Base-by-base conservation (phyloP, 1,284 basidiomycete species). In the Cryptococcus sp. region DNA sequence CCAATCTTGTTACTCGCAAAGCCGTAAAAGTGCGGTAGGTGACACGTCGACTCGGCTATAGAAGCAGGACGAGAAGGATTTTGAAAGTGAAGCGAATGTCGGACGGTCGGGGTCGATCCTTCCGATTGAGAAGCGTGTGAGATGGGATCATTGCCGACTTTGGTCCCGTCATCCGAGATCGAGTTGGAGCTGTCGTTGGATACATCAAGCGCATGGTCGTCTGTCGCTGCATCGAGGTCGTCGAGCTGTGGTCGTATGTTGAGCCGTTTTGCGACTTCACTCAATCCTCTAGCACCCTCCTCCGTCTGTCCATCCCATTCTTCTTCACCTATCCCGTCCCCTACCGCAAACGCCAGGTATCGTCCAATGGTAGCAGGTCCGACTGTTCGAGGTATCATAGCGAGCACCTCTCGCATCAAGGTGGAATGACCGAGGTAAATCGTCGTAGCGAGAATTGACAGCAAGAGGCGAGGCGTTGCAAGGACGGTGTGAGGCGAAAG, bases 1-100 rank as follows among this genome's bases (percentile, higher is more conserved):
- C 91, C 91, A 53, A 95, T 87, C 74, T 90, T 92, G 72, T 91
- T 82, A 0, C 86, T 87, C 4, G 88, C 78, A 21, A 81, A 77
- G 21, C 91, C 92, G 64, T 92, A 92, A 63, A 84, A 82, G 61
- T 82, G 84, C 4, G 51, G 69, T 63, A 35, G 68, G 63, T 32
- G 58, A n/a, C 5, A 23, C 7, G 28, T 41, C 11, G 25, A 41
- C 11, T 51, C 51, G 2, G 36, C 16, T 10, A 23, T 31, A 9
- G 38, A 39, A 9, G 22, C 21, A 7, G 9, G 21, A 9, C 38
- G 38, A 24, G 38, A 39, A 9, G 21, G 22, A 5, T 9, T 39
- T 39, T 10, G 5, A 6, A 37, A 11, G 23, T 45, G 9, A 14
- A 32, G 14, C 10, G 24, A 5, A 16, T 39, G 22, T 22, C 21